Base-by-base conservation (phyloP, 2,329 filamentous ascomycete genomes). In the Epicoccum nigrum region DNA sequence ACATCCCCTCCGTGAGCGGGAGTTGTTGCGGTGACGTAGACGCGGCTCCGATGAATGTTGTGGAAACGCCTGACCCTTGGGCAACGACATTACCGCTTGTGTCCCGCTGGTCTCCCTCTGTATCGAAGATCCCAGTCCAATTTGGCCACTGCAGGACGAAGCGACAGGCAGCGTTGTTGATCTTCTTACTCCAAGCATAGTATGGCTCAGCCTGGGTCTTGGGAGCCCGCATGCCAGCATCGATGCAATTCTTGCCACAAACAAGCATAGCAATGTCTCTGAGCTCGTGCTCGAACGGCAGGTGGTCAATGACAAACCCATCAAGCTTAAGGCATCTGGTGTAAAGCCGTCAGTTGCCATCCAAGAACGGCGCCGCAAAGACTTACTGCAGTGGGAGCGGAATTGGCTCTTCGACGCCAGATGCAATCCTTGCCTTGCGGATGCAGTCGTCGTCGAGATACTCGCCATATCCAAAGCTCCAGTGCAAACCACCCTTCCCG, bases 401-500 rank as follows among this genome's bases (percentile, higher is more conserved):
- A 16, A 39, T 58, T 6, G 55, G 45, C 32, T 65, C 56, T 12
- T 67, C 63, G 6, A 63, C 19, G 4, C 56, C 55, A 30, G 64
- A 59, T 1, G 64, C 55, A 15, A 68, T 63, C n/a, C 69, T 67
- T 12, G 65, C 67, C 38, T 65, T 69, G 15, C 65, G 60, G 35
- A 72, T 72, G 31, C 63, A 65, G 21, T 63, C 56, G 31, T 54
- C 40, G 45, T 72, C 69, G 3, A 72, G 64, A 32, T 72, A 72
- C 37, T 72, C 69, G n/a, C 69, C 69, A 20, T 58, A 62, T 1
- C 69, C 69, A 19, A 64, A 56, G 0, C 31, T 35, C 42, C 65
- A 59, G 50, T 72, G 63, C 5, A 72, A 46, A 3, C 61, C 39
- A 2, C 69, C 69, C 19, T 60, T 65, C 7, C 69, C 69, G 15